These are phyloP conservation scores for Cetraspora pellucida DNA, from an alignment of 192 early-diverging fungal genomes.

Conservation along the genomic window DNA sequence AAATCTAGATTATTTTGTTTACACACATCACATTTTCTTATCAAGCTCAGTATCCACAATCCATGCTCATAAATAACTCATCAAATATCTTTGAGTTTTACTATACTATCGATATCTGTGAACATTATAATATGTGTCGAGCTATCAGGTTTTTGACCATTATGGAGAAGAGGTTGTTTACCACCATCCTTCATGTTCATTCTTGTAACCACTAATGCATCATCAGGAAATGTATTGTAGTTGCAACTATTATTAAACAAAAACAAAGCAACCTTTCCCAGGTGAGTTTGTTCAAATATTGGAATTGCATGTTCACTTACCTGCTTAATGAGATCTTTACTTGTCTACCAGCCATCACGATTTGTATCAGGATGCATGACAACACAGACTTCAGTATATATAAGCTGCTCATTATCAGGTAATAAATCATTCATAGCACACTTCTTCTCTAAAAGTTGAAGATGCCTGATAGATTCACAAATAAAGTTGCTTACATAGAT, in stretches of 20 bases:
- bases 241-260: constrained; percentile 38
- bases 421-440: not conserved
- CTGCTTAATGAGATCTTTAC: constrained; percentile 8
- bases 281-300: constrained; percentile 32
- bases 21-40: not conserved
- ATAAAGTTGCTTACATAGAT: not conserved
- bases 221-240: constrained; percentile 33
- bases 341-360: constrained; percentile 8
- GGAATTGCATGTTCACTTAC: constrained; percentile 27
- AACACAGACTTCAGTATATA: not conserved
- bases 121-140: constrained; percentile 30
- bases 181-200: constrained; percentile 36
- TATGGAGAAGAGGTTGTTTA: constrained; percentile 26
- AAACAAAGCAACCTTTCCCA: constrained; percentile 29
- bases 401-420: not conserved
- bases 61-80: constrained; percentile 28
- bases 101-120: constrained; percentile 22
- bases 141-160: constrained; percentile 2
- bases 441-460: not conserved
- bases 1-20: not conserved
- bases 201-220: constrained; percentile 37
- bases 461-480: not conserved
- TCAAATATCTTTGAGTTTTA: constrained; percentile 39
- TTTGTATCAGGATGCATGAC: not conserved
- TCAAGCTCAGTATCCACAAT: constrained; percentile 21